Evolutionary conservation across 768 basidiomycete genomes (phyloP).

Genomic region (Rhodocollybia butyracea): DNA sequence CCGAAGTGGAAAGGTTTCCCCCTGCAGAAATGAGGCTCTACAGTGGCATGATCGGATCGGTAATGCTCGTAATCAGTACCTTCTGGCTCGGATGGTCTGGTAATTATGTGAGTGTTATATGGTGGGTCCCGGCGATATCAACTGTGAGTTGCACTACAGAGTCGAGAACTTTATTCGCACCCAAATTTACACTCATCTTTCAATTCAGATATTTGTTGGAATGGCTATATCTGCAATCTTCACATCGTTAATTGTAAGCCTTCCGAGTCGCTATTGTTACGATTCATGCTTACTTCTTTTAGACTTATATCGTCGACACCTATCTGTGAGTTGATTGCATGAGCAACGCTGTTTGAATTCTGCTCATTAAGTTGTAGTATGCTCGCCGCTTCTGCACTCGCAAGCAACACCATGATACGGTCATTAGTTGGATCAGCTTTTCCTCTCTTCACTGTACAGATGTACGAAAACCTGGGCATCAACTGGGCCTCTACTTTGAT

Average conservation of each 20-base stretch:
- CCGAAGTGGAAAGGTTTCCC: constrained; percentile 36
- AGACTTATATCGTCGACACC: constrained; percentile 62
- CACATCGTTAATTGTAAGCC: constrained; percentile 55
- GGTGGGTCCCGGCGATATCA: constrained; percentile 38
- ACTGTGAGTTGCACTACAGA: too few species aligned
- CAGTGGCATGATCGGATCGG: constrained; percentile 34
- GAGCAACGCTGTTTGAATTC: background rate
- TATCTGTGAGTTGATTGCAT: constrained; percentile 54
- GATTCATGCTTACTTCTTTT: constrained; percentile 32
- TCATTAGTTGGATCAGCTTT: constrained; percentile 57
- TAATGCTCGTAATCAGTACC: constrained; percentile 28
- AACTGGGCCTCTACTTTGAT: constrained; percentile 54
- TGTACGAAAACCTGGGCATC: constrained; percentile 51
- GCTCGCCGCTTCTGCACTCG: constrained; percentile 60
- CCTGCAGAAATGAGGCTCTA: constrained; percentile 39
- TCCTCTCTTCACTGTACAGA: constrained; percentile 64
- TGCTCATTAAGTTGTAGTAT: constrained; percentile 25
- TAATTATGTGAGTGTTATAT: constrained; percentile 28
- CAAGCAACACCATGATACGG: constrained; percentile 58
- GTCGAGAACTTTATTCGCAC: constrained; percentile 28
- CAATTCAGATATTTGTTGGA: constrained; percentile 47
- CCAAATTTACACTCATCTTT: too few species aligned
- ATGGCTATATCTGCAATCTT: constrained; percentile 33
- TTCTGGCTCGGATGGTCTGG: constrained; percentile 41
- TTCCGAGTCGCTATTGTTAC: background rate